These are phyloP conservation scores for Comarum palustre DNA, from an alignment of 306 rosid species.

Conservation along the genomic window DNA sequence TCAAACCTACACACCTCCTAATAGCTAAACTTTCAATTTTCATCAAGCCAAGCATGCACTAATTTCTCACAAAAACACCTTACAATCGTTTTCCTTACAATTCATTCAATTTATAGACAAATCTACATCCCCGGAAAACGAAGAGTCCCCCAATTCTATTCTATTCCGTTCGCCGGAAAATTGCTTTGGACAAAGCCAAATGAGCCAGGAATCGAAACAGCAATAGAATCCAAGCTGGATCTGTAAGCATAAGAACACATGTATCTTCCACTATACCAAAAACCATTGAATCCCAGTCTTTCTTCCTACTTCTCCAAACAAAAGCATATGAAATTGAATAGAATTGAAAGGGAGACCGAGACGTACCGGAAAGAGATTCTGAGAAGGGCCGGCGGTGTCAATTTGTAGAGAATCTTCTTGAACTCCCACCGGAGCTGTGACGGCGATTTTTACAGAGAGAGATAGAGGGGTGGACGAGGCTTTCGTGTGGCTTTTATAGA, in stretches of 20 bases:
- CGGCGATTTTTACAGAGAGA: neutral
- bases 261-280: neutral
- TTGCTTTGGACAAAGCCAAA: neutral
- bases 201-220: neutral
- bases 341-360: neutral
- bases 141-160: neutral
- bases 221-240: conserved; percentile 3
- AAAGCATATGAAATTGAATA: neutral
- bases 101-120: neutral
- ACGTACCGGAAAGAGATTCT: conserved; percentile 3
- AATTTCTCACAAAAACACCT: neutral
- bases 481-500: conserved; percentile 1
- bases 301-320: neutral
- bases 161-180: neutral
- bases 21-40: neutral
- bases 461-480: neutral
- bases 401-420: neutral
- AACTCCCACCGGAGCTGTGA: neutral
- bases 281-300: neutral
- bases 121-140: neutral
- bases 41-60: neutral
- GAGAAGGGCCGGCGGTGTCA: neutral
- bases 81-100: neutral
- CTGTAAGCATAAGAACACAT: neutral
- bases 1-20: neutral